These are phyloP conservation scores for Triticum monococcum DNA, from an alignment of 176 grass and related monocot species.

Conservation along the genomic window DNA sequence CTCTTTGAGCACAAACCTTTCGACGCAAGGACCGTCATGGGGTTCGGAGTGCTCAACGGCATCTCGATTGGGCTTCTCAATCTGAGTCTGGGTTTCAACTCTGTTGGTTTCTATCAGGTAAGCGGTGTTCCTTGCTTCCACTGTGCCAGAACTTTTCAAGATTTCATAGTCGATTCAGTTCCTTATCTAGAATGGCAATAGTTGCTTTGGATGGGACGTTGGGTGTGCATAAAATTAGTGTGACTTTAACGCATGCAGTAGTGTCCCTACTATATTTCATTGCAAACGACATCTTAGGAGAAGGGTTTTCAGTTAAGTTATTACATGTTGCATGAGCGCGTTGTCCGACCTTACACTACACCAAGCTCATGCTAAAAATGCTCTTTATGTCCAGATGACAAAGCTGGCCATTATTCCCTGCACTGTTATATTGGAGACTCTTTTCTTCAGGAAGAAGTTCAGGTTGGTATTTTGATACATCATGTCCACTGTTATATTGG, in stretches of 20 bases:
- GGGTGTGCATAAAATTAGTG: neutral
- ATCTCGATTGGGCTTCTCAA: slow-evolving; percentile 99
- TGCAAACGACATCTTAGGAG: slow-evolving; percentile 11
- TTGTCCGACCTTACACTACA: slow-evolving; percentile 5
- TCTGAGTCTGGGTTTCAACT: slow-evolving; percentile 95
- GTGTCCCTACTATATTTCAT: slow-evolving; percentile 1
- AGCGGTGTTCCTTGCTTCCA: neutral
- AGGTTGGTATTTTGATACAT: slow-evolving; percentile 52
- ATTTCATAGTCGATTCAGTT: neutral
- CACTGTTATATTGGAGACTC: slow-evolving; percentile 94
- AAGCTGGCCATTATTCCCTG: slow-evolving; percentile 98
- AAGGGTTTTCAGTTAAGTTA: slow-evolving; percentile 33
- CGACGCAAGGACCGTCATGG: slow-evolving; percentile 88
- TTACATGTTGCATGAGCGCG: slow-evolving; percentile 5
- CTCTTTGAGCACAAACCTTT: slow-evolving; percentile 98
- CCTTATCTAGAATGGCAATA: neutral
- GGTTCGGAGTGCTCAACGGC: slow-evolving; percentile 94
- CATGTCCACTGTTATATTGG: neutral
- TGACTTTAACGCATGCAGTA: neutral
- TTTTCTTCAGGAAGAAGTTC: slow-evolving; percentile 96
- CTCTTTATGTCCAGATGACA: slow-evolving; percentile 79
- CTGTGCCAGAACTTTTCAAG: neutral
- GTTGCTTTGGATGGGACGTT: neutral
- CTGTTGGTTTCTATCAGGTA: slow-evolving; percentile 99
- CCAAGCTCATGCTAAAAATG: slow-evolving; percentile 42